Percentiles rank a stretch among this genome's conserved stretches.
Conservation (phyloP, 805 yeast species). For the Martiniozyma abietophila region DNA sequence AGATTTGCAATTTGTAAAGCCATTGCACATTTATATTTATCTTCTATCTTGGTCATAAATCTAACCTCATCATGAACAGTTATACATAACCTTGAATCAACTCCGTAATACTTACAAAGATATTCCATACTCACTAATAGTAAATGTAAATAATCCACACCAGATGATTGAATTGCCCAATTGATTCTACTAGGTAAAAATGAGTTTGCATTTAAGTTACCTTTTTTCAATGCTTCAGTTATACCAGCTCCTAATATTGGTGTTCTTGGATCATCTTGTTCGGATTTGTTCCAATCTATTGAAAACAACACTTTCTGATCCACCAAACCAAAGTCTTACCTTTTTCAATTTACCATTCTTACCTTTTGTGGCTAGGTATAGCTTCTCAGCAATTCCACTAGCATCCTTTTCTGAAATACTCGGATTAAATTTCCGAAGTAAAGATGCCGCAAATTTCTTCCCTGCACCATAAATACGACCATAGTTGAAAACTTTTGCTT, state of each 20-base stretch:
- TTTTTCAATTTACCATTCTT: slow-evolving; percentile 23
- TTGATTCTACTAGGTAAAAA: slow-evolving; percentile 87
- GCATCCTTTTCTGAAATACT: slow-evolving; percentile 60
- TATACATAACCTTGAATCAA: slow-evolving; percentile 70
- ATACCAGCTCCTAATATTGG: slow-evolving; percentile 93
- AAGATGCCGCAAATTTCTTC: slow-evolving; percentile 74
- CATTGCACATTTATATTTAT: slow-evolving; percentile 68
- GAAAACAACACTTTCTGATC: slow-evolving; percentile 87
- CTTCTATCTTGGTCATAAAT: slow-evolving; percentile 64
- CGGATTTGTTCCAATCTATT: slow-evolving; percentile 82
- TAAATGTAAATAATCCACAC: slow-evolving; percentile 90
- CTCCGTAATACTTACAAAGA: slow-evolving; percentile 47
- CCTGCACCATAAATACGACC: slow-evolving; percentile 99
- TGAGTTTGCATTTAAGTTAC: slow-evolving; percentile 52
- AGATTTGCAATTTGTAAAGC: slow-evolving; percentile 81
- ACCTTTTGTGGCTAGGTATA: slow-evolving; percentile 85
- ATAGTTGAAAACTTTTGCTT: slow-evolving; percentile 92
- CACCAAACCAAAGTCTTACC: slow-evolving; percentile 60
- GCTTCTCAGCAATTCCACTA: slow-evolving; percentile 44
- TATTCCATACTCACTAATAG: slow-evolving; percentile 83
- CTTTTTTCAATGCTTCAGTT: slow-evolving; percentile 67
- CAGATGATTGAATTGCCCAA: slow-evolving; percentile 98
- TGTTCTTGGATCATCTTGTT: slow-evolving; percentile 69
- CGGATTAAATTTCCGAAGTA: slow-evolving; percentile 78
- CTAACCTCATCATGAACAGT: slow-evolving; percentile 96